Base-by-base conservation (phyloP, 768 basidiomycete species). In the Macrolepiota albuminosa region DNA sequence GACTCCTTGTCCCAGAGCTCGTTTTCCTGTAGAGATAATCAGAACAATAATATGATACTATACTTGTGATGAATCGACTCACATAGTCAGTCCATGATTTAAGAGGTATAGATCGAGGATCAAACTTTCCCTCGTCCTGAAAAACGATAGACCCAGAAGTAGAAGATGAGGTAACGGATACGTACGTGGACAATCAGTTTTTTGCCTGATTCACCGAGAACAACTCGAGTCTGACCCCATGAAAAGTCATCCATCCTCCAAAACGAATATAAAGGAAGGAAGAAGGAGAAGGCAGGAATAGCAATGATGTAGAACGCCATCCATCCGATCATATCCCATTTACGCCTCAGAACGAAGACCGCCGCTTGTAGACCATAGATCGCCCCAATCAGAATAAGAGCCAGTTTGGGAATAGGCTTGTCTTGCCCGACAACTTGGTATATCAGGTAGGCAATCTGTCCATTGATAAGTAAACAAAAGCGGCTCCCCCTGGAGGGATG, bases 241-340 rank as follows among this genome's bases (percentile, higher is more conserved):
- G 90, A 93, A 84, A 96, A 97, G 73, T 96, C 94, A 72, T 96
- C 95, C 95, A 98, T 97, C 64, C 78, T 82, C 95, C 95, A 98
- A 87, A 98, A 96, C 6, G 93, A 95, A 72, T 94, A 95, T 13
- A 97, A 77, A 4, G 94, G 95, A 31, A 98, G 83, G 77, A 92
- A 82, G 81, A 97, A 91, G 7, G 93, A 94, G 77, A 96, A 97
- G 46, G 86, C 83, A 4, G 95, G 95, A 63, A 98, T 91, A 58
- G 96, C 95, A 40, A 95, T 72, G 69, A 98, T 93, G 75, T 98
- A 99, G 76, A 99, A 92, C 34, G 93, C 67, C 89, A 93, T 93
- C 93, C 95, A 96, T 4, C 93, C 94, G 66, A 98, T 86, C 94
- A 98, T 97, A 72, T 98, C 95, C 91, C 95, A 98, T 72, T 97